Conservation (phyloP, 1,284 basidiomycete species). For the Malassezia caprae region DNA sequence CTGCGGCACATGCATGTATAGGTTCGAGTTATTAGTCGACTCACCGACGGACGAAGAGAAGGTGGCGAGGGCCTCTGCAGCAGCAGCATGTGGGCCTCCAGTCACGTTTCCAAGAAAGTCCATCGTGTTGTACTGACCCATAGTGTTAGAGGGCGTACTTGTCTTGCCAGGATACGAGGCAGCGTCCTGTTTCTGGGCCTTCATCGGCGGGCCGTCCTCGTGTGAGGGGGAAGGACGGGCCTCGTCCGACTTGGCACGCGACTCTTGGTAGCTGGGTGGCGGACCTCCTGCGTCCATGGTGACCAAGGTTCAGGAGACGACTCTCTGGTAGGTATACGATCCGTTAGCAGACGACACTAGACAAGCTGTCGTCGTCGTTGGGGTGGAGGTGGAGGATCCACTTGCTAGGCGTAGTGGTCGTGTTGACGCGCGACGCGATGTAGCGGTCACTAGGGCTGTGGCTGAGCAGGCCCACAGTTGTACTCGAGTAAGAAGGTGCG, state of each 20-base stretch:
- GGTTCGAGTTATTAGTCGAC: conserved; percentile 1
- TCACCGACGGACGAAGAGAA: conserved; percentile 12
- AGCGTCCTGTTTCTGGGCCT: conserved; percentile 11
- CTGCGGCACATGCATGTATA: conserved; percentile 9
- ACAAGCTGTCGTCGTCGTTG: not conserved
- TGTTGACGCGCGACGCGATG: not conserved
- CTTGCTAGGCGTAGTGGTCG: conserved; percentile 7
- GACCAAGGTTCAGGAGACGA: not conserved
- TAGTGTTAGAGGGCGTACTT: not conserved
- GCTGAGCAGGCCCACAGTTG: not conserved
- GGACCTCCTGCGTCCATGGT: conserved; percentile 2
- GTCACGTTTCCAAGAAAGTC: conserved; percentile 19
- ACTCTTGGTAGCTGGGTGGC: conserved; percentile 9
- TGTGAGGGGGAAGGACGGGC: not conserved
- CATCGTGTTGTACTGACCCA: conserved; percentile 13
- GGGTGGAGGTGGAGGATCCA: conserved; percentile 13
- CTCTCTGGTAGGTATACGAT: not conserved
- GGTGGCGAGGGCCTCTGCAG: conserved; percentile 17
- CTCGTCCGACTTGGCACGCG: conserved; percentile 7
- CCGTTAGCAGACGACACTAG: not conserved
- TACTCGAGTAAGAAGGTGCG: not conserved
- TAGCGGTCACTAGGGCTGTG: not conserved
- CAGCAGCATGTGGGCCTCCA: conserved; percentile 16
- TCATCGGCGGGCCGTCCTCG: conserved; percentile 5
- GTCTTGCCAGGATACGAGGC: conserved; percentile 8